phyloP scores from a whole-genome alignment of 352 stramenopile genomes.

The Pythium phragmitis region DNA sequence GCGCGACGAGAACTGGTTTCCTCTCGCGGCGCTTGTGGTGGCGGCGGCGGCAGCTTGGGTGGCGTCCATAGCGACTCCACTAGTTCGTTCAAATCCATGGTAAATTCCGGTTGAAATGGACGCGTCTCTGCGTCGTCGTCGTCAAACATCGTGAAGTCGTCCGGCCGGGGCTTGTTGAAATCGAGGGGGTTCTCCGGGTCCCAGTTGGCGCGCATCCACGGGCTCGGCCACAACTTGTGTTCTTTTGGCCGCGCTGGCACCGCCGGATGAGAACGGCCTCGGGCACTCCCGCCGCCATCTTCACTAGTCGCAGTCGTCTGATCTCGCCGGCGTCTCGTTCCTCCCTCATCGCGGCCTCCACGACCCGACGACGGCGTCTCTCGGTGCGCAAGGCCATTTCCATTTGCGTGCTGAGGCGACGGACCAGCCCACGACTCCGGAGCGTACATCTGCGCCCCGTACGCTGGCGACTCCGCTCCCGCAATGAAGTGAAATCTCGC shows the following conservation, averaged over 20 bases:
- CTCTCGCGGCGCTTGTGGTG: neutral
- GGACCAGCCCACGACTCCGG: no score
- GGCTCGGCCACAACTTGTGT: conserved; percentile 23
- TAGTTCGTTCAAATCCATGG: conserved; percentile 27
- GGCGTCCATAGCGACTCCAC: conserved; percentile 28
- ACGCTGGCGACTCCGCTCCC: no score
- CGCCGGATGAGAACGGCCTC: neutral
- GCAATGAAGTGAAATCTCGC: no score
- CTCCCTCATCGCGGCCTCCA: neutral
- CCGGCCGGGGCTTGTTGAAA: conserved; percentile 22
- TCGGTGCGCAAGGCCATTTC: neutral
- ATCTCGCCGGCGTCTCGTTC: neutral
- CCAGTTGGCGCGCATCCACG: conserved; percentile 23
- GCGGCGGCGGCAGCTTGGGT: conserved; percentile 5
- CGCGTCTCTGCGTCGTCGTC: conserved; percentile 4
- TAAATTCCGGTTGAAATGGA: conserved; percentile 23
- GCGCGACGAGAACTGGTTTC: neutral
- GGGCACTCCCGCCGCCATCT: neutral
- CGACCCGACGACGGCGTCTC: neutral
- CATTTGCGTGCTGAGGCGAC: neutral
- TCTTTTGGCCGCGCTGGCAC: neutral
- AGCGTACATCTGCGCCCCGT: no score
- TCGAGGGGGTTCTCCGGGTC: conserved; percentile 26
- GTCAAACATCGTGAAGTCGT: neutral
- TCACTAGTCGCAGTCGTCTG: neutral